Conservation (phyloP, 73 alveolate genomes). For the Symbiodinium natans region DNA sequence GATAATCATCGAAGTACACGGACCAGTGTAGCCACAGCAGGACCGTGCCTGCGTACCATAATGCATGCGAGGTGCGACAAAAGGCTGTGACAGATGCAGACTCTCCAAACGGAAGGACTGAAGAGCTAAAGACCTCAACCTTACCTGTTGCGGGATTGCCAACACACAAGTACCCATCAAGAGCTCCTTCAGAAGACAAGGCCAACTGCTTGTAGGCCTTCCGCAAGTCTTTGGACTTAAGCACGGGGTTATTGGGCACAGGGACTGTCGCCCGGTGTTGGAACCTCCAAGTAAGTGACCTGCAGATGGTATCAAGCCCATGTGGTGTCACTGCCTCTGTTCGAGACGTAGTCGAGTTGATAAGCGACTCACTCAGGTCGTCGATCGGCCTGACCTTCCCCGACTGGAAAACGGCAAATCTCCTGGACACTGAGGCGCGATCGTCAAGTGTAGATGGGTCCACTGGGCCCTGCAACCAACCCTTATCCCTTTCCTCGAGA, state of each 20-base stretch:
- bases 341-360: background rate
- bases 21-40: background rate
- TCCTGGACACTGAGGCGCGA: background rate
- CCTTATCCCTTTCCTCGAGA: background rate
- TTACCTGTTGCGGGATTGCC: background rate
- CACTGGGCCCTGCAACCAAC: background rate
- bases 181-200: background rate
- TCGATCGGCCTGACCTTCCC: background rate
- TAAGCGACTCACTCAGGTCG: background rate
- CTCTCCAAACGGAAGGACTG: constrained; percentile 10
- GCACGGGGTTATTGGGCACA: background rate
- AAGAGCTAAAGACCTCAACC: background rate
- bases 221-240: background rate
- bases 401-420: background rate
- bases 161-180: background rate
- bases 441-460: background rate
- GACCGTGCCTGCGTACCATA: background rate
- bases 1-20: background rate
- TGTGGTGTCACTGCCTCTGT: background rate
- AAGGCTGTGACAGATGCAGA: background rate
- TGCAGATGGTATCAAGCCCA: background rate
- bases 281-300: background rate
- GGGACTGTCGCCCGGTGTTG: background rate
- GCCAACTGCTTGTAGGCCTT: constrained; percentile 34
- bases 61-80: background rate